Evolutionary conservation across 1,284 basidiomycete species (phyloP), one percentile per base, ranked within the genome.

Genomic region (Cutaneotrichosporon mucoides): DNA sequence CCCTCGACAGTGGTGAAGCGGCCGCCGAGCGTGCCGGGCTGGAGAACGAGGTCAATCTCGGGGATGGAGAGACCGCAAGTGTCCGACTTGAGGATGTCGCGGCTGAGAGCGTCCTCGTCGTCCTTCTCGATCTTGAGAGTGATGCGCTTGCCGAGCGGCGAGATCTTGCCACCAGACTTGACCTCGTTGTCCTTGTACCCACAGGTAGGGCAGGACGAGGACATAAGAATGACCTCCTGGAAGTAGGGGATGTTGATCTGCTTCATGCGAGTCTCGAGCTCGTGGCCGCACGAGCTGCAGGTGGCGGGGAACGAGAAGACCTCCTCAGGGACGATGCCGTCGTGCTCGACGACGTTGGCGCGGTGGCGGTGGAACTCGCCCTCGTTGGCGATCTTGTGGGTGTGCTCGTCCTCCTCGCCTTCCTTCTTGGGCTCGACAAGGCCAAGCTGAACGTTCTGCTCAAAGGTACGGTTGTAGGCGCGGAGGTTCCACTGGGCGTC

Each of bases 191-290:
- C 95, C 66, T 92, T 84, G 79, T 98, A 99, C 1, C 95, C 95
- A 76, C 95, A 99, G 57, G 81, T 79, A 57, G 92, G 90, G 77
- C 96, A 99, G 74, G 97, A 96, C 34, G 94, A 95, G 34, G 94
- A 96, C 95, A 99, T 99, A 79, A 99, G 94, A 63, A 99, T 81
- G 61, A 95, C 89, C 72, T 99, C 93, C 89, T 99, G 92, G 84
- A 99, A 99, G 79, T 99, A 95, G 0, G 96, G 96, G 66, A 99
- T 98, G 70, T 87, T 87, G 69, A 99, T 89, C 73, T 90, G 92
- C 83, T 99, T 95, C 91, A 99, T 97, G 67, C 87, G 81, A 0
- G 95, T 99, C 72, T 92, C 84, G 24, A 92, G 81, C 7, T 85
- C 82, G 62, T 88, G 88, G 2, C 88, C 88, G 77, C 96, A 99